Base-by-base conservation (phyloP, 1,284 basidiomycete genomes). In the Meira nashicola region DNA sequence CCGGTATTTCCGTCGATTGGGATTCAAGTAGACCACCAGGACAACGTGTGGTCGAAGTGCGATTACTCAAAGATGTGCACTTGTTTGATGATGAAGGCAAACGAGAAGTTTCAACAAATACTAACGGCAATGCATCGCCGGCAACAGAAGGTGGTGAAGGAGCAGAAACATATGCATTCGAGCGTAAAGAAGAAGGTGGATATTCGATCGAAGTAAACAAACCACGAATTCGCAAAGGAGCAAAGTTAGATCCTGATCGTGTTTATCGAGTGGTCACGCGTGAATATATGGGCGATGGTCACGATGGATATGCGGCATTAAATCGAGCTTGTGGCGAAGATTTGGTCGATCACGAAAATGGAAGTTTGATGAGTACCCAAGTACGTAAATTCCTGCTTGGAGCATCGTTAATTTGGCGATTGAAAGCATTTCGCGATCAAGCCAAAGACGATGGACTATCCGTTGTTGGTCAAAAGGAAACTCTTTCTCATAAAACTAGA, bases 1-100 rank as follows among this genome's bases (percentile, higher is more conserved):
- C 90, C 14, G 92, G 92, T n/a, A 83, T 94, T 59, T 85, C 85
- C 4, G 86, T 93, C 4, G 84, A 85, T 19, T 94, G 91, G 92
- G 91, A 95, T 77, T 92, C 90, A 41, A 82, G 83, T 39, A 82
- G 81, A 50, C 59, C 62, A 11, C 66, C 73, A 0, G 68, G 68
- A 1, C 39, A 64, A 12, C 65, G 73, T 15, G 51, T 75, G 3
- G 60, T 74, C 5, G 66, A 63, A n/a, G 70, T 71, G 15, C 59
- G 67, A 38, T 39, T 74, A 39, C 51, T 74, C 15, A 64, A 69
- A 25, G 68, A 67, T 17, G 48, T 43, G n/a, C 60, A 62, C 44
- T 33, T 61, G 39, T 50, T 61, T 25, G 10, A 19, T 40, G n/a
- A 11, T 23, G 55, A 56, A 17, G 43, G 40, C 15, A 48, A 48